Percentiles rank a stretch among this genome's conserved stretches.
Conservation (phyloP, 2,329 filamentous ascomycete species). For the Trichoderma koningiopsis region DNA sequence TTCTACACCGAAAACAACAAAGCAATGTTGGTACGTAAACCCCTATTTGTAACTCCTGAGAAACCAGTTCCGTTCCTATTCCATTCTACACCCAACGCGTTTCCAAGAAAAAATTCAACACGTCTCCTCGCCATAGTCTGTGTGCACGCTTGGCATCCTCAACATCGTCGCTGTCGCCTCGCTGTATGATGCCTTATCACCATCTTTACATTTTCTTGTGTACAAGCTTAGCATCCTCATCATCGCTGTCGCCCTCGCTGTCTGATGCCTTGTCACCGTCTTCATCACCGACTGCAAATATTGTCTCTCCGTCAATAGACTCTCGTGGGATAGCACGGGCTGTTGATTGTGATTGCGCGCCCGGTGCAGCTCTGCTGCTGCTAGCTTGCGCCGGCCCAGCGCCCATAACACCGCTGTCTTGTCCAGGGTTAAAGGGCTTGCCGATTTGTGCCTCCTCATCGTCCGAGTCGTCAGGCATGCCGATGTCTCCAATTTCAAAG, state of each 20-base stretch:
- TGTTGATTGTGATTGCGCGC: slow-evolving; percentile 29
- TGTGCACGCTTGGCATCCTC: slow-evolving; percentile 51
- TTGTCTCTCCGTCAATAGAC: slow-evolving; percentile 82
- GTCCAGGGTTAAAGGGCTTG: slow-evolving; percentile 34
- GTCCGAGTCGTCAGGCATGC: slow-evolving; percentile 67
- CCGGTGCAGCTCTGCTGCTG: slow-evolving; percentile 12
- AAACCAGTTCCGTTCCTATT: not conserved
- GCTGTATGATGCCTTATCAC: slow-evolving; percentile 74
- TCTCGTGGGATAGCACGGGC: slow-evolving; percentile 50
- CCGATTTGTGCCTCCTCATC: slow-evolving; percentile 55
- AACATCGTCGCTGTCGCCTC: slow-evolving; percentile 50
- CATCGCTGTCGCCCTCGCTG: slow-evolving; percentile 53
- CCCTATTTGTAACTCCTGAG: slow-evolving; percentile 24
- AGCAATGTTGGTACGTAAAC: slow-evolving; percentile 9
- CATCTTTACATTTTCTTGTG: slow-evolving; percentile 60
- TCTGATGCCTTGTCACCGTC: slow-evolving; percentile 81
- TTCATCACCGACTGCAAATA: slow-evolving; percentile 85
- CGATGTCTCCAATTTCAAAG: slow-evolving; percentile 93
- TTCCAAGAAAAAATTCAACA: slow-evolving; percentile 1
- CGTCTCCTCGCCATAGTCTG: slow-evolving; percentile 38
- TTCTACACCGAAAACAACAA: slow-evolving; percentile 10
- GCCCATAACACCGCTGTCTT: slow-evolving; percentile 33
- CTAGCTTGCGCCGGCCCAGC: slow-evolving; percentile 32
- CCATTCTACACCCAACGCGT: slow-evolving; percentile 13
- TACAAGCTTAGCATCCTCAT: slow-evolving; percentile 49